Conservation (phyloP, 148 eudicot genomes). For the Vaccinium corymbosum region DNA sequence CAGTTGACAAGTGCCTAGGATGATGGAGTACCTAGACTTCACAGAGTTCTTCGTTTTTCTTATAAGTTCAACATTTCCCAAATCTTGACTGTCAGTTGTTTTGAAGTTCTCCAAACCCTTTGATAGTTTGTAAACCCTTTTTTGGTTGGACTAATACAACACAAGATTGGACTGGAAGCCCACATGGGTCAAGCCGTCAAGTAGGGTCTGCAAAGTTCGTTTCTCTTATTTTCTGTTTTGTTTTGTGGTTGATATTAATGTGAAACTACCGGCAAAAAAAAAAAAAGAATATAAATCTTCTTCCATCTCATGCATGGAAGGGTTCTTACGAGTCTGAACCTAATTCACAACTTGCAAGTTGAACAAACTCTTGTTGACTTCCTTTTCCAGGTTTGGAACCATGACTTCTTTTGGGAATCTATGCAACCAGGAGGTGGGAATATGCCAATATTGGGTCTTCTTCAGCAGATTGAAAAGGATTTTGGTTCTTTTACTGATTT, state of each 20-base stretch:
- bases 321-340: neutral
- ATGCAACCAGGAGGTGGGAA: constrained; percentile 96
- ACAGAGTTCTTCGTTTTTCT: neutral
- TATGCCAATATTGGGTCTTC: constrained; percentile 68
- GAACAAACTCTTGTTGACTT: constrained; percentile 12
- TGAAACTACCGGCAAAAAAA: neutral
- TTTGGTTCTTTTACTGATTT: constrained; percentile 74
- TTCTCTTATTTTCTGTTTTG: neutral
- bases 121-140: neutral
- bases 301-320: neutral
- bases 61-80: neutral
- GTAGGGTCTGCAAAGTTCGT: neutral
- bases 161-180: neutral
- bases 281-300: neutral
- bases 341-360: neutral
- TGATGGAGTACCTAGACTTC: neutral
- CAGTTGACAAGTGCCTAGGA: neutral
- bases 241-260: neutral
- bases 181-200: neutral
- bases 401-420: constrained; percentile 97
- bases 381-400: constrained; percentile 83
- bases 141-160: neutral
- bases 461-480: constrained; percentile 84
- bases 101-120: neutral
- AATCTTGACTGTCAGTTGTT: neutral